Percentiles rank a stretch among this genome's conserved stretches.
Evolutionary conservation across 1,284 basidiomycete species (phyloP).

Genomic region (Spongiforma sp.): DNA sequence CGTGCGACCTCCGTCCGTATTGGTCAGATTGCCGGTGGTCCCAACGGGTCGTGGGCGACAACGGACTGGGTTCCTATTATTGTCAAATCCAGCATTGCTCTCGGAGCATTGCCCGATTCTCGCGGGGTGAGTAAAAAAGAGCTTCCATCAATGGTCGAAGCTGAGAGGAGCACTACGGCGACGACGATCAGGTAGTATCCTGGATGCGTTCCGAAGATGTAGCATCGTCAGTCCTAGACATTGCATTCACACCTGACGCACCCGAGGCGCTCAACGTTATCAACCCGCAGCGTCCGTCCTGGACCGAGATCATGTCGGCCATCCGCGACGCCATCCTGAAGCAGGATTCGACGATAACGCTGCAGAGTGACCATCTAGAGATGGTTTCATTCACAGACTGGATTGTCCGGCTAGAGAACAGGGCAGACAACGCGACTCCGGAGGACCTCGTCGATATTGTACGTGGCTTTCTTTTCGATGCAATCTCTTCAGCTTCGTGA

Average conservation of each 20-base stretch:
- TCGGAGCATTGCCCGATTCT: slow-evolving; percentile 19
- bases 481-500: too few relatives aligned
- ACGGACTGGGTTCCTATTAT: slow-evolving; percentile 42
- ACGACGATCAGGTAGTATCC: slow-evolving; percentile 23
- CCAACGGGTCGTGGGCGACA: slow-evolving; percentile 36
- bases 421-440: slow-evolving; percentile 4
- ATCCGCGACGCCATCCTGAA: slow-evolving; percentile 16
- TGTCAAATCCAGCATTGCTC: slow-evolving; percentile 32
- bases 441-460: slow-evolving; percentile 22
- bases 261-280: slow-evolving; percentile 26
- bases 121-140: slow-evolving; percentile 5
- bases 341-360: not conserved
- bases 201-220: slow-evolving; percentile 29
- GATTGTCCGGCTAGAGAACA: slow-evolving; percentile 22
- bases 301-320: slow-evolving; percentile 21
- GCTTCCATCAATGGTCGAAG: not conserved
- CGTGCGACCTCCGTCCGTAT: slow-evolving; percentile 32
- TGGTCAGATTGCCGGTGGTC: slow-evolving; percentile 39
- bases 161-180: slow-evolving; percentile 3
- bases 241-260: slow-evolving; percentile 18
- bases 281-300: slow-evolving; percentile 22
- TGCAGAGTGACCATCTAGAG: not conserved
- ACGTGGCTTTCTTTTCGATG: slow-evolving; percentile 1
- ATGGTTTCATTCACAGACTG: slow-evolving; percentile 24
- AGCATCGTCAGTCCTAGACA: slow-evolving; percentile 23